Evolutionary conservation across 331 rosid species (phyloP).

Genomic region (Malus hybrid): DNA sequence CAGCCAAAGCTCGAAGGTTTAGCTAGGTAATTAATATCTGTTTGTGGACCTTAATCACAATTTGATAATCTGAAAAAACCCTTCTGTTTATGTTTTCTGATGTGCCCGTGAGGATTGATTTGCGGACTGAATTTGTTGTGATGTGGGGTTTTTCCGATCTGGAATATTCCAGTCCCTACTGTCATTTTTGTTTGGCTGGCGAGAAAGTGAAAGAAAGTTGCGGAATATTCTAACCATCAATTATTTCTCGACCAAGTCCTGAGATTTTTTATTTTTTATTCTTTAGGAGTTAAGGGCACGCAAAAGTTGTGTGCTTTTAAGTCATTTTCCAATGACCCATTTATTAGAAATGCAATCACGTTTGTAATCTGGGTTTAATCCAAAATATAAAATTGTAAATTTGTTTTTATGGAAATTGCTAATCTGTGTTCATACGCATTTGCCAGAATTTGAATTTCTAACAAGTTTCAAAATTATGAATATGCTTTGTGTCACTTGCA

Average conservation of each 20-base stretch:
- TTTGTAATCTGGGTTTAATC: not conserved
- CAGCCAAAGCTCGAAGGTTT: constrained; percentile 80
- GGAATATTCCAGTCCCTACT: constrained; percentile 8
- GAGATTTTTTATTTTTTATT: not conserved
- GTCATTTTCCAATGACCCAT: not conserved
- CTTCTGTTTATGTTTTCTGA: not conserved
- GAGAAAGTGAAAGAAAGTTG: constrained; percentile 27
- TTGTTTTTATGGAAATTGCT: not conserved
- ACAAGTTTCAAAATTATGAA: not conserved
- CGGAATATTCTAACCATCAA: constrained; percentile 5
- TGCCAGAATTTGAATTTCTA: not conserved
- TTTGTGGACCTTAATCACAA: not conserved
- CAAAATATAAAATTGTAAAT: not conserved
- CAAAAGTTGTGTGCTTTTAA: not conserved
- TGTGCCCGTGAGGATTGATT: not conserved
- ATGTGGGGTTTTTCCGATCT: not conserved
- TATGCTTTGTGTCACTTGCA: not conserved
- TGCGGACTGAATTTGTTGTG: not conserved
- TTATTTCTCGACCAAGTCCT: not conserved
- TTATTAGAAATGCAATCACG: not conserved
- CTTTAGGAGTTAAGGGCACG: not conserved
- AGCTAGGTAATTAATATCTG: constrained; percentile 52
- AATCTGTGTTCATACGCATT: not conserved
- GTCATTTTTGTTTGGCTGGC: constrained; percentile 47
- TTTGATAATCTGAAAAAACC: not conserved